Conservation (phyloP, 768 basidiomycete species). For the Boletales sp. region DNA sequence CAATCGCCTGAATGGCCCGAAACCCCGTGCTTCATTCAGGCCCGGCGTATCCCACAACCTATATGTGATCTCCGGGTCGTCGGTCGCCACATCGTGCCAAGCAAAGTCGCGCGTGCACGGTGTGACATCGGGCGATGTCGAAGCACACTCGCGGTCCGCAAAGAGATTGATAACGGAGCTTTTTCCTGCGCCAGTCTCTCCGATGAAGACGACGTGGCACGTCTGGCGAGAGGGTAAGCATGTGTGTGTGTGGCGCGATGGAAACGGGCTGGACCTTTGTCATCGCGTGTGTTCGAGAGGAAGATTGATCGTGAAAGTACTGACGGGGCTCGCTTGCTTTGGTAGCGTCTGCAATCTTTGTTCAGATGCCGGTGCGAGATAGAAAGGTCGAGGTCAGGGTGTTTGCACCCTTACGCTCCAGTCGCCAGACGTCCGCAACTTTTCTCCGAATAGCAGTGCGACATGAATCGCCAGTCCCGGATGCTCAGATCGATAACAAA, state of each 20-base stretch:
- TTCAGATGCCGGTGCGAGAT: too few relatives aligned
- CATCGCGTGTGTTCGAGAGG: too few relatives aligned
- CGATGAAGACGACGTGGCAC: conserved; percentile 36
- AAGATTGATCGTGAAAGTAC: too few relatives aligned
- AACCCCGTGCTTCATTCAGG: conserved; percentile 11
- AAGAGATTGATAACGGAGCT: conserved; percentile 44
- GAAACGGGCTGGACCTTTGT: too few relatives aligned
- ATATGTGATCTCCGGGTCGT: conserved; percentile 6
- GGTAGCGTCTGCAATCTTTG: too few relatives aligned
- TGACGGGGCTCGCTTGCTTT: too few relatives aligned
- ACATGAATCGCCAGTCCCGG: not conserved
- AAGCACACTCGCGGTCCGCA: conserved; percentile 17
- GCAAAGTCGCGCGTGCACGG: conserved; percentile 31
- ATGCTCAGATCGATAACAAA: not conserved
- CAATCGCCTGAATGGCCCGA: conserved; percentile 8
- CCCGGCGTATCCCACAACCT: conserved; percentile 34
- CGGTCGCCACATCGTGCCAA: conserved; percentile 22
- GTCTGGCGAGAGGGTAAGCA: conserved; percentile 8
- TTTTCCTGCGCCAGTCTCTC: conserved; percentile 34
- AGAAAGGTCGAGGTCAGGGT: too few relatives aligned
- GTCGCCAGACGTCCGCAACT: too few relatives aligned
- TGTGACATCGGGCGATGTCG: conserved; percentile 22
- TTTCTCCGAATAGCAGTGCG: too few relatives aligned
- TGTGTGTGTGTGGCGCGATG: not conserved
- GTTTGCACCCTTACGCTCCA: too few relatives aligned